These are phyloP conservation scores for Termitomyces sp. DNA, from an alignment of 768 basidiomycete species.

Conservation along the genomic window DNA sequence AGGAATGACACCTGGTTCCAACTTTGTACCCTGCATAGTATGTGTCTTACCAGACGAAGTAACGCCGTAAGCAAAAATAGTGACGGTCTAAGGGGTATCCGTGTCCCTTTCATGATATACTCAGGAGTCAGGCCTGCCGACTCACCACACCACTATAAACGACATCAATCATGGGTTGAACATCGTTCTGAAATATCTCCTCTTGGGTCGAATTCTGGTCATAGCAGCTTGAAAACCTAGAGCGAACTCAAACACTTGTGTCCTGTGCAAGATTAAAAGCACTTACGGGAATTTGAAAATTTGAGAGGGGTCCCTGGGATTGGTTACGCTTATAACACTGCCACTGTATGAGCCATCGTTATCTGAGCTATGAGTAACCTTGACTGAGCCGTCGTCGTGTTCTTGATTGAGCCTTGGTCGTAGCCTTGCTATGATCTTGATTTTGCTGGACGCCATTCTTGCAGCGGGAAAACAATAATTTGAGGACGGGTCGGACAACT, in stretches of 20 bases:
- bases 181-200: slow-evolving; percentile 72
- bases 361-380: slow-evolving; percentile 40
- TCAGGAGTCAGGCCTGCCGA: too few relatives aligned
- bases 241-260: slow-evolving; percentile 25
- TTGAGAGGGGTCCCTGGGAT: slow-evolving; percentile 64
- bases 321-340: slow-evolving; percentile 58
- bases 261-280: background rate
- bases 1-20: slow-evolving; percentile 82
- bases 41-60: slow-evolving; percentile 90
- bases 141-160: slow-evolving; percentile 74
- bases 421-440: slow-evolving; percentile 70
- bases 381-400: slow-evolving; percentile 55
- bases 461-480: slow-evolving; percentile 8
- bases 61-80: slow-evolving; percentile 88
- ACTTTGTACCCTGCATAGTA: slow-evolving; percentile 81
- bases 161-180: slow-evolving; percentile 72
- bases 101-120: background rate
- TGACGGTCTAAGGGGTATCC: slow-evolving; percentile 55
- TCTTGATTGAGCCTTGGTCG: slow-evolving; percentile 62
- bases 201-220: slow-evolving; percentile 66
- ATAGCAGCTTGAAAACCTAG: slow-evolving; percentile 73
- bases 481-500: background rate
- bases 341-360: slow-evolving; percentile 21
- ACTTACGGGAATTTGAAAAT: slow-evolving; percentile 77
- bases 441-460: slow-evolving; percentile 38